phyloP scores from a whole-genome alignment of 169 alveolate genomes.

The Pseudocohnilembus persalinus region DNA sequence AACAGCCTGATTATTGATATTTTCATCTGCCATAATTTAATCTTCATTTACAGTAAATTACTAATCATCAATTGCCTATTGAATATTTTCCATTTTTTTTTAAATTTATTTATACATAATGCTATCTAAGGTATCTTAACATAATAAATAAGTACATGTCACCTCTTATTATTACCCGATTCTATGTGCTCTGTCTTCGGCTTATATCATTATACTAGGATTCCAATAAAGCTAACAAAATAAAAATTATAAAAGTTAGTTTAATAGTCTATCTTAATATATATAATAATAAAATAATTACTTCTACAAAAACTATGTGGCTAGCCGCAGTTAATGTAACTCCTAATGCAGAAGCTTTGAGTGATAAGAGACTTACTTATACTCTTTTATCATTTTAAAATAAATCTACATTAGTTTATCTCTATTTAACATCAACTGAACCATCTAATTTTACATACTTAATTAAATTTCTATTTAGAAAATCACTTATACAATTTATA shows the following conservation, averaged over 20 bases:
- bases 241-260: background rate
- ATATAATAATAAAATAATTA: conserved; percentile 87
- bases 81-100: conserved; percentile 51
- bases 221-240: conserved; percentile 61
- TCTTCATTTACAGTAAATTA: too few species aligned
- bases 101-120: conserved; percentile 49
- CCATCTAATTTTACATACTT: conserved; percentile 67
- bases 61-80: conserved; percentile 59
- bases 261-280: too few species aligned
- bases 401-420: conserved; percentile 42
- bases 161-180: conserved; percentile 74
- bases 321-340: conserved; percentile 62
- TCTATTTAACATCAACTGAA: conserved; percentile 12
- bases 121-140: conserved; percentile 76
- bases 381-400: conserved; percentile 46
- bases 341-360: conserved; percentile 72
- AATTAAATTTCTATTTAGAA: conserved; percentile 26
- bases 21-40: too few species aligned
- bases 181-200: conserved; percentile 88
- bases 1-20: too few species aligned
- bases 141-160: conserved; percentile 67
- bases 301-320: conserved; percentile 89
- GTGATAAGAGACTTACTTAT: conserved; percentile 62
- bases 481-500: conserved; percentile 42
- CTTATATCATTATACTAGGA: conserved; percentile 80